These are phyloP conservation scores for Kwoniella shandongensis DNA, from an alignment of 768 basidiomycete species.

Conservation along the genomic window DNA sequence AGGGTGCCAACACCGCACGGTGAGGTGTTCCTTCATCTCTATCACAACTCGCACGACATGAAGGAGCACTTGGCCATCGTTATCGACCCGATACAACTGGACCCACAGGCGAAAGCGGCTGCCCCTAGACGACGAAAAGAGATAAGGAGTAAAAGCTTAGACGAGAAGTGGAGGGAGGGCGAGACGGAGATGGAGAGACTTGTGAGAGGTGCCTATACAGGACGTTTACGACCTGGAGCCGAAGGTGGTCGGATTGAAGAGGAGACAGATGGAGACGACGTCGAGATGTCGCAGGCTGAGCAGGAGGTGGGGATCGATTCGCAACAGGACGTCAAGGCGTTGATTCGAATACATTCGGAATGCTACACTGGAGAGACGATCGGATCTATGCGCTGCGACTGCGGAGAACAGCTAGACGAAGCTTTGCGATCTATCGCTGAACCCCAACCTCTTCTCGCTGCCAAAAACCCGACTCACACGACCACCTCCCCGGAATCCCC, in stretches of 20 bases:
- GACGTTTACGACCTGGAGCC: constrained; percentile 57
- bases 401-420: constrained; percentile 97
- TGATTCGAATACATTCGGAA: constrained; percentile 95
- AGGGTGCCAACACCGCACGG: constrained; percentile 96
- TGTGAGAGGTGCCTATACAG: constrained; percentile 88
- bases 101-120: constrained; percentile 26
- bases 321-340: constrained; percentile 62
- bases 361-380: constrained; percentile 98
- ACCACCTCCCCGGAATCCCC: constrained; percentile 10
- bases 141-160: constrained; percentile 78
- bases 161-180: constrained; percentile 74
- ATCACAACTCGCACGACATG: constrained; percentile 84
- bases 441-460: constrained; percentile 16
- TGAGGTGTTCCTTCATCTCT: constrained; percentile 86
- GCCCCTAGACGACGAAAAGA: constrained; percentile 56
- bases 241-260: constrained; percentile 22
- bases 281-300: neutral
- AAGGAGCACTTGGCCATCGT: constrained; percentile 98
- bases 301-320: constrained; percentile 6
- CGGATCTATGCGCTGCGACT: constrained; percentile 97
- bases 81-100: constrained; percentile 81
- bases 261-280: neutral
- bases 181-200: constrained; percentile 95
- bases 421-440: constrained; percentile 67
- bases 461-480: neutral